Conservation (phyloP, 495 filamentous ascomycete species). For the Choiromyces venosus region DNA sequence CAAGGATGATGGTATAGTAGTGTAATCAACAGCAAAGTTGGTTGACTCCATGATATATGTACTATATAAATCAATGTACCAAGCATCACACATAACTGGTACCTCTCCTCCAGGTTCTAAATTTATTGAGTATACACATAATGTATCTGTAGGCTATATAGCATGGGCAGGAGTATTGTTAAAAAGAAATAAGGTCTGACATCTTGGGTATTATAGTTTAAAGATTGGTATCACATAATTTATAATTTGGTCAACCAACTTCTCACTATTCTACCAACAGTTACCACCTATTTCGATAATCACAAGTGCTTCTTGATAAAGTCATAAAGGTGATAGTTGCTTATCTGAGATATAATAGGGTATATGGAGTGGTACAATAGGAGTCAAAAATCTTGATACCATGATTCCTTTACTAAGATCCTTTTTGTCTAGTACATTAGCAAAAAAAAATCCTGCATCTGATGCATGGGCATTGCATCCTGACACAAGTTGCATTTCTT, state of each 20-base stretch:
- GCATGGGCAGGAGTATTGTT: neutral
- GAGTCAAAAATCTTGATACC: too few species aligned
- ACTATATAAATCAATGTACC: neutral
- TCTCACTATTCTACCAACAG: neutral
- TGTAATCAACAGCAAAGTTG: neutral
- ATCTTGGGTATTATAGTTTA: neutral
- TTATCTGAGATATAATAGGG: too few species aligned
- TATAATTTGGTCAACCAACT: neutral
- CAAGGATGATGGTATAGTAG: neutral
- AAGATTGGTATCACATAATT: constrained; percentile 15
- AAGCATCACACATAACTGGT: constrained; percentile 6
- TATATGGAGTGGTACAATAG: too few species aligned
- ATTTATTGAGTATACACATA: neutral
- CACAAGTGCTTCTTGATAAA: too few species aligned
- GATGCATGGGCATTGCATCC: too few species aligned
- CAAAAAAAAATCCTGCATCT: too few species aligned
- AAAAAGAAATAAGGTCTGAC: constrained; percentile 7
- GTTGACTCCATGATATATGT: neutral
- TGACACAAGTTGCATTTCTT: too few species aligned
- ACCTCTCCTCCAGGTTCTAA: neutral
- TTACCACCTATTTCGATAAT: constrained; percentile 3
- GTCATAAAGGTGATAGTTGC: neutral
- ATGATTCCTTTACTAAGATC: too few species aligned
- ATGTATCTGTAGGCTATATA: neutral
- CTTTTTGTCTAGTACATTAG: too few species aligned